Conservation (phyloP, 2,329 filamentous ascomycete genomes). For the Fusarium duplospermum region DNA sequence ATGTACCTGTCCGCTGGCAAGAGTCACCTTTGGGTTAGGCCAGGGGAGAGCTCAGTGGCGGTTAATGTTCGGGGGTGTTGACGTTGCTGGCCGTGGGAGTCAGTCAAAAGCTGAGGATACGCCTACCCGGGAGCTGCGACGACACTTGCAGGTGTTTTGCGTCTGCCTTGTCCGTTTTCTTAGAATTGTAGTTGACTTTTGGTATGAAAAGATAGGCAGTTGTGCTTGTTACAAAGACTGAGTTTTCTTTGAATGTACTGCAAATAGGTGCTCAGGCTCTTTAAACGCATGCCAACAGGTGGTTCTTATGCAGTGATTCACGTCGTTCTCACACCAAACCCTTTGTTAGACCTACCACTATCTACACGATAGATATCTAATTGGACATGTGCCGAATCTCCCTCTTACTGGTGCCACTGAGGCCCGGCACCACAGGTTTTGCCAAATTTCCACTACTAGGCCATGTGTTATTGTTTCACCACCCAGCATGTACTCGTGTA, state of each 20-base stretch:
- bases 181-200: not conserved
- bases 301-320: not conserved
- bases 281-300: not conserved
- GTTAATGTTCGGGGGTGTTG: constrained; percentile 37
- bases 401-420: not conserved
- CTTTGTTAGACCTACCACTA: not conserved
- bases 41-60: constrained; percentile 29
- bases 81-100: not conserved
- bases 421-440: not conserved
- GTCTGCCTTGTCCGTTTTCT: not conserved
- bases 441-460: too few species aligned
- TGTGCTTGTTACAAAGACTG: not conserved
- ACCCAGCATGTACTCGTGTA: not conserved
- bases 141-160: not conserved
- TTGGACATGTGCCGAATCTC: not conserved
- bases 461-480: not conserved
- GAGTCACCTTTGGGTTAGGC: constrained; percentile 28
- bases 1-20: constrained; percentile 18
- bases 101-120: not conserved
- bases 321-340: not conserved
- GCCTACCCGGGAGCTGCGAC: not conserved
- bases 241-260: not conserved
- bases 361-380: not conserved
- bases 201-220: not conserved
- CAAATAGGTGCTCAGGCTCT: not conserved